A percentile compares a stretch with the other conserved stretches of the same genome.
Conservation (phyloP, 169 alveolate genomes). For the Plasmodium vinckei region DNA sequence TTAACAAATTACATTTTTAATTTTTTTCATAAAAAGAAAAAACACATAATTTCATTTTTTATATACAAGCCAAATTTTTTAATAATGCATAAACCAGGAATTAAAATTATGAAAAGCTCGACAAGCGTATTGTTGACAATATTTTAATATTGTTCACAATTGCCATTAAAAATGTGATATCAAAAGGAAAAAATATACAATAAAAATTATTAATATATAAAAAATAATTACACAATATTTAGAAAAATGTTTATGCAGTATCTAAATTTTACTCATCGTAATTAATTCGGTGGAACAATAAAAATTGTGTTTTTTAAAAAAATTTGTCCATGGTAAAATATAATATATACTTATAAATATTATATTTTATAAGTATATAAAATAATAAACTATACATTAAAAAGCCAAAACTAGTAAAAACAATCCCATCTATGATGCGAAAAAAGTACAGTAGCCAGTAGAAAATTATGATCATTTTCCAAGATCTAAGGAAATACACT, state of each 20-base stretch:
- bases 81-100: slow-evolving; percentile 16
- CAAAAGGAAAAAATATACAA: slow-evolving; percentile 1
- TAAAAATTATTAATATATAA: background rate
- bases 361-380: too few species aligned
- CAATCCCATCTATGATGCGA: too few species aligned
- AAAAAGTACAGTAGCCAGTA: too few species aligned
- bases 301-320: too few species aligned
- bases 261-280: background rate
- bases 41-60: slow-evolving; percentile 21
- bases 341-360: too few species aligned
- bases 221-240: slow-evolving; percentile 3
- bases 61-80: slow-evolving; percentile 18
- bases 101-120: background rate
- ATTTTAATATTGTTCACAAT: background rate
- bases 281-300: too few species aligned
- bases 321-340: too few species aligned
- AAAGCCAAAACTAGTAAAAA: too few species aligned
- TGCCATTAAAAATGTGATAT: background rate
- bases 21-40: slow-evolving; percentile 6
- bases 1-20: slow-evolving; percentile 18
- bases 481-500: too few species aligned
- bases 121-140: background rate
- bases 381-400: too few species aligned
- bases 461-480: too few species aligned
- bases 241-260: background rate